These are phyloP conservation scores for Populus simonii DNA, from an alignment of 345 rosid genomes.

Conservation along the genomic window DNA sequence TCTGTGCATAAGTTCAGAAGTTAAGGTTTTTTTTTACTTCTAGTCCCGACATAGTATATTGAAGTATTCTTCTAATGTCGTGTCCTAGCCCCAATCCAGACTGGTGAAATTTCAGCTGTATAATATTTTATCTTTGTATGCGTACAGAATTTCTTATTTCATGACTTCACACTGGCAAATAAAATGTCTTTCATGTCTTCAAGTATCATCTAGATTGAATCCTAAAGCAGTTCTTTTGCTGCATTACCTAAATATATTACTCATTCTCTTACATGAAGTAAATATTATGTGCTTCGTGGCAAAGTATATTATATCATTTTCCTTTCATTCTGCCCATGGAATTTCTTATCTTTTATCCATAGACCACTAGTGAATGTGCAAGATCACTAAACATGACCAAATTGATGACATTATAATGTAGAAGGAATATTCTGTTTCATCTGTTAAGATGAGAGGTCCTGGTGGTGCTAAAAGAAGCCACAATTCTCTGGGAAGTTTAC, in stretches of 20 bases:
- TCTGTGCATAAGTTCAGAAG: too few species aligned
- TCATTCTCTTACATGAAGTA: neutral
- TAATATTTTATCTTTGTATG: neutral
- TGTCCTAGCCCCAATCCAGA: too few species aligned
- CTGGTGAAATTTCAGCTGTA: too few species aligned
- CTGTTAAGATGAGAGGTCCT: constrained; percentile 53
- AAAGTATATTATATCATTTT: neutral
- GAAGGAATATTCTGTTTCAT: constrained; percentile 62
- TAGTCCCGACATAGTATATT: too few species aligned
- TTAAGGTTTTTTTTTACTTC: too few species aligned
- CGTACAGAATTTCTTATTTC: neutral
- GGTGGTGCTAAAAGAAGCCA: constrained; percentile 43
- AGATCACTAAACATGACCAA: neutral
- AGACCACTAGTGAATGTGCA: neutral
- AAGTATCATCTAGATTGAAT: neutral
- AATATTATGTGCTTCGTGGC: too few species aligned
- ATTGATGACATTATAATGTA: neutral
- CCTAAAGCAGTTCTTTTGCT: neutral
- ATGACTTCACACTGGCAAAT: neutral
- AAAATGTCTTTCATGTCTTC: neutral
- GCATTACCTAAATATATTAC: neutral
- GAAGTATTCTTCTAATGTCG: too few species aligned
- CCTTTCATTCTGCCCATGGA: neutral
- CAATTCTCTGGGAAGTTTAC: constrained; percentile 25
- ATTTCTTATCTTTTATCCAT: too few species aligned